Conservation (phyloP, 2,329 filamentous ascomycete genomes). For the Apiospora koreana region DNA sequence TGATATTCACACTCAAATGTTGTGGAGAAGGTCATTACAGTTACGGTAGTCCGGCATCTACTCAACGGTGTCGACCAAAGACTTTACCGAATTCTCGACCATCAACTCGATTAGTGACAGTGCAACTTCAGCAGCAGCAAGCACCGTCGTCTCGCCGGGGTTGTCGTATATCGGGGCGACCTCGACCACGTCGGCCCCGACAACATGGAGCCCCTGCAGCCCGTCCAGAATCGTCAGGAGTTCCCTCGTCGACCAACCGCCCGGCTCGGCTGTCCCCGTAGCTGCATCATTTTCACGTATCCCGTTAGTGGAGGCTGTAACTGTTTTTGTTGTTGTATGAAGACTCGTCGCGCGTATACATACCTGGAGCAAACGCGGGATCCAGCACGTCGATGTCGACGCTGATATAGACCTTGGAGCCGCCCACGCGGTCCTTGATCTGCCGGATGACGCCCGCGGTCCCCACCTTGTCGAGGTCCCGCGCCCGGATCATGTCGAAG, state of each 20-base stretch:
- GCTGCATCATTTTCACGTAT: constrained; percentile 36
- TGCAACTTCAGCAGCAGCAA: constrained; percentile 72
- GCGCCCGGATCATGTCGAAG: constrained; percentile 57
- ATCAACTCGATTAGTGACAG: constrained; percentile 71
- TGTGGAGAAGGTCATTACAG: background rate
- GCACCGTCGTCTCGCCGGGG: constrained; percentile 68
- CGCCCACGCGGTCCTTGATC: constrained; percentile 59
- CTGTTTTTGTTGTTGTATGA: too few relatives aligned
- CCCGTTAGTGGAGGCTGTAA: too few relatives aligned
- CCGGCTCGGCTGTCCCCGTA: constrained; percentile 77
- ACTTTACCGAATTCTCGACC: constrained; percentile 43
- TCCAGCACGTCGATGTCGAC: constrained; percentile 84
- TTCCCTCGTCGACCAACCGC: constrained; percentile 79
- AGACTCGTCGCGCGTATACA: too few relatives aligned
- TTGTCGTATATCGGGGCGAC: constrained; percentile 79
- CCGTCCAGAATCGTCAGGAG: constrained; percentile 73
- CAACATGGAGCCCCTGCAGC: constrained; percentile 69
- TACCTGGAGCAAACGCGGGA: constrained; percentile 64
- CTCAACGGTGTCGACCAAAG: constrained; percentile 3
- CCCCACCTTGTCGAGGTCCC: constrained; percentile 73
- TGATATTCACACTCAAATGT: background rate
- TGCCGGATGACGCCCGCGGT: constrained; percentile 61
- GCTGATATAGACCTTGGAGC: constrained; percentile 65
- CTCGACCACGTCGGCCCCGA: constrained; percentile 80
- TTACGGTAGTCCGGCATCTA: background rate